Evolutionary conservation across 805 yeast species (phyloP).

Genomic region (Candida parachauliodes): DNA sequence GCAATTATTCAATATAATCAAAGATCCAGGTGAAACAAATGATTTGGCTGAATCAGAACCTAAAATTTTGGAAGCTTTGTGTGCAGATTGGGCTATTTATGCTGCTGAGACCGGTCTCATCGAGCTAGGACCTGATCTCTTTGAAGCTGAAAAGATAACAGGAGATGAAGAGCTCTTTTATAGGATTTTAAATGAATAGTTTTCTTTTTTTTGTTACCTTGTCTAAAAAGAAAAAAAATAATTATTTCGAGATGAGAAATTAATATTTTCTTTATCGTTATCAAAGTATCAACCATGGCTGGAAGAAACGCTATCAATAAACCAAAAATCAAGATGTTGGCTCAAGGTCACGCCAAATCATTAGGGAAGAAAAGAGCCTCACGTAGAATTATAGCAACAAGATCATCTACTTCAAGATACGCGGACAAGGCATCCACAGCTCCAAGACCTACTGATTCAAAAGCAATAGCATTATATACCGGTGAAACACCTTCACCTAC

Average conservation of each 20-base stretch:
- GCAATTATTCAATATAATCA: slow-evolving; percentile 43
- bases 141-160: slow-evolving; percentile 11
- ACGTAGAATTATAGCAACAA: slow-evolving; percentile 39
- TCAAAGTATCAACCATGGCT: slow-evolving; percentile 8
- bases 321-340: slow-evolving; percentile 59
- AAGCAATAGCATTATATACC: slow-evolving; percentile 43
- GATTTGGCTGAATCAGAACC: slow-evolving; percentile 39
- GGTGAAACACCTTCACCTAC: slow-evolving; percentile 30
- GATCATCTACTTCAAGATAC: slow-evolving; percentile 41
- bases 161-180: slow-evolving; percentile 10
- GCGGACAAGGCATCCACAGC: slow-evolving; percentile 31
- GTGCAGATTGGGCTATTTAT: slow-evolving; percentile 48
- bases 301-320: slow-evolving; percentile 71
- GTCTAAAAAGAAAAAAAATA: neutral
- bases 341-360: slow-evolving; percentile 47
- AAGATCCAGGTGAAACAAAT: slow-evolving; percentile 51
- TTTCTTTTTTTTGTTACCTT: neutral
- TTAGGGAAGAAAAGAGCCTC: slow-evolving; percentile 55
- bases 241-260: slow-evolving; percentile 1
- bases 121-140: slow-evolving; percentile 20
- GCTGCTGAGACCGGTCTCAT: slow-evolving; percentile 50
- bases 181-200: slow-evolving; percentile 5
- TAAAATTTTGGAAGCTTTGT: slow-evolving; percentile 36
- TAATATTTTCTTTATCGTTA: neutral
- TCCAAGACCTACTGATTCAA: slow-evolving; percentile 41